Base-by-base conservation (phyloP, 192 early-diverging fungal genomes). In the Coemansia sp. region DNA sequence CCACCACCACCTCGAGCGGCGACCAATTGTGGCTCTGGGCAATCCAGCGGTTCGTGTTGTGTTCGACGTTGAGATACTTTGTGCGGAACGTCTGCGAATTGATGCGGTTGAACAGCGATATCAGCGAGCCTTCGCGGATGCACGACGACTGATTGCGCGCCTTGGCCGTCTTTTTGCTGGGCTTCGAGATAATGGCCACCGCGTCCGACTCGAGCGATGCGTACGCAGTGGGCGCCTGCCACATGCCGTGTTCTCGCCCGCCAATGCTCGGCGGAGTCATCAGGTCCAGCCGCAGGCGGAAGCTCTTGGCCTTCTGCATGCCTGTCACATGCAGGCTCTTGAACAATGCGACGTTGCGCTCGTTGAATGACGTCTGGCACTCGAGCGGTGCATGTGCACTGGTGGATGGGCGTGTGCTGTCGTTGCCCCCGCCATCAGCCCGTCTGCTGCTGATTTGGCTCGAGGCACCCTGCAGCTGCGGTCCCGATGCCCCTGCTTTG, bases 1-100 rank as follows among this genome's bases (percentile, higher is more conserved):
- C 22, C 38, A 76, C 45, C 11, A 82, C 69, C 22, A 82, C 74
- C 55, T 69, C 63, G 10, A 82, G 71, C 5, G 79, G 73, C 53
- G 79, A 76, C 79, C 79, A 82, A 68, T 82, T 82, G 54, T 82
- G 69, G 55, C 79, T 76, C 67, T 82, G 79, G 6, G 79, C 79
- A 4, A 82, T 64, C 79, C 69, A 76, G 47, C 74, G 66, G 53
- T 67, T 65, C 14, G 63, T 79, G 45, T 58, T 48, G 53, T 75
- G 69, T 63, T 87, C 82, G 9, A 88, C 83, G 16, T 85, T 84
- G 69, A 95, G 85, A 66, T 89, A 95, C 61, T 93, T 90, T 47
- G 94, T 95, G 51, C 87, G 87, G 55, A 91, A 90, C 0, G 92
- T 94, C 82, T 97, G 94, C 13, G 93, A 92, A 71, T 91, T 93